A percentile compares a stretch with the other conserved stretches of the same genome.
phyloP scores from a whole-genome alignment of 1,139 yeast species.

The Magnusiomyces paraingens region DNA sequence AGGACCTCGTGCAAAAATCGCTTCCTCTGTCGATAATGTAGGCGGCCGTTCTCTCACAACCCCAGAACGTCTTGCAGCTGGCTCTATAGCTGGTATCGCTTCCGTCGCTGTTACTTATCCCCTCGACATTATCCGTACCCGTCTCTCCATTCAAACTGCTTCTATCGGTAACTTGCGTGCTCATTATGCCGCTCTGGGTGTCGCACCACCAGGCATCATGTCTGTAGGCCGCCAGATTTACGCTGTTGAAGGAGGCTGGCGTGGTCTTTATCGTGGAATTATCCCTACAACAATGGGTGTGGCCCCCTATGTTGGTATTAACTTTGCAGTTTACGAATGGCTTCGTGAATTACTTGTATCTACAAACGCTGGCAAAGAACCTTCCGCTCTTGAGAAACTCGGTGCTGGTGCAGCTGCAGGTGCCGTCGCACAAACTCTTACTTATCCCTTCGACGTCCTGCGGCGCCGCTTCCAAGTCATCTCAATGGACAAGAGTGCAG shows the following conservation, averaged over 20 bases:
- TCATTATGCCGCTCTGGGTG: constrained; percentile 34
- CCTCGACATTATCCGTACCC: constrained; percentile 80
- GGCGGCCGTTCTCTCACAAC: constrained; percentile 33
- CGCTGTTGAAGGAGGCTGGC: constrained; percentile 70
- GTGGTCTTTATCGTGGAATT: constrained; percentile 76
- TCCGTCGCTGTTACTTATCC: constrained; percentile 89
- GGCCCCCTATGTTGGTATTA: constrained; percentile 92
- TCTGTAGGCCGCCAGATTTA: constrained; percentile 55
- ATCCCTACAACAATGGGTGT: constrained; percentile 89
- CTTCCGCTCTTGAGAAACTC: constrained; percentile 50
- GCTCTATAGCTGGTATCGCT: constrained; percentile 73
- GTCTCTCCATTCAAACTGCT: constrained; percentile 87
- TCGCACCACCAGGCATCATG: constrained; percentile 59
- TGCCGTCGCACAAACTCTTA: constrained; percentile 72
- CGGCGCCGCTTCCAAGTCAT: constrained; percentile 89
- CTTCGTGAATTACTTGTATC: constrained; percentile 50
- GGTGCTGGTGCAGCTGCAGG: constrained; percentile 84
- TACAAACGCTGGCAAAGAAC: constrained; percentile 25
- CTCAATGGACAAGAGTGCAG: constrained; percentile 57
- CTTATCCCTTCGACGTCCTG: constrained; percentile 86
- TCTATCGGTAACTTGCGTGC: constrained; percentile 48
- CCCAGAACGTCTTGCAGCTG: constrained; percentile 61
- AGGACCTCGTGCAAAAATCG: constrained; percentile 2
- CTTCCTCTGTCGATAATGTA: constrained; percentile 1
- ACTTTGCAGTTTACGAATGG: constrained; percentile 83